Conservation (phyloP, 805 yeast genomes). For the Candida corydali region DNA sequence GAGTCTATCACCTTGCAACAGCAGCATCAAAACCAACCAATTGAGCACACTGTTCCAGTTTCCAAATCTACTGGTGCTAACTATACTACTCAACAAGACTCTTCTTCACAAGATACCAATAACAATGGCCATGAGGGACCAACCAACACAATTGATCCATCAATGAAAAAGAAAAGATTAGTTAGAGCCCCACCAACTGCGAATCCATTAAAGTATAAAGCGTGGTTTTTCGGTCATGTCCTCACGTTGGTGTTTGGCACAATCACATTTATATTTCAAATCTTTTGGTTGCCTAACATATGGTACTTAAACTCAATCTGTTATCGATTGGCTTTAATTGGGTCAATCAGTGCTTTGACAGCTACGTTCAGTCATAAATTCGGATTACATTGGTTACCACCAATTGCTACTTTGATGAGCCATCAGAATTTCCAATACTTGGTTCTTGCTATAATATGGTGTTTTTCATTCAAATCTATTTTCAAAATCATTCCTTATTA, state of each 20-base stretch:
- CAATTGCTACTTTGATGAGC: slow-evolving; percentile 59
- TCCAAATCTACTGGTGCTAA: no score
- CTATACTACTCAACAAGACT: no score
- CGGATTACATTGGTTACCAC: slow-evolving; percentile 54
- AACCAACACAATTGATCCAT: slow-evolving; percentile 14
- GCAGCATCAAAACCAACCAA: slow-evolving; percentile 1
- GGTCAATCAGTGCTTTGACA: slow-evolving; percentile 49
- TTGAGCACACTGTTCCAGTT: background rate
- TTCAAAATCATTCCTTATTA: slow-evolving; percentile 63
- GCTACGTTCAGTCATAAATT: slow-evolving; percentile 57
- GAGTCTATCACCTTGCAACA: background rate
- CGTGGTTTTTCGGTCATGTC: slow-evolving; percentile 59
- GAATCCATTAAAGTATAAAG: slow-evolving; percentile 39
- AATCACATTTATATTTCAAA: slow-evolving; percentile 32
- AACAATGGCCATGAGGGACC: no score
- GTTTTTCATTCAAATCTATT: slow-evolving; percentile 57
- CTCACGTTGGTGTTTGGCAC: slow-evolving; percentile 43
- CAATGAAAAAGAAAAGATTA: slow-evolving; percentile 21
- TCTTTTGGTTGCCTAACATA: slow-evolving; percentile 35
- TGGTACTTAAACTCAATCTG: slow-evolving; percentile 45
- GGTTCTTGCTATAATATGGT: slow-evolving; percentile 54
- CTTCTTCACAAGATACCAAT: no score
- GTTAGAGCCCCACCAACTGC: slow-evolving; percentile 24
- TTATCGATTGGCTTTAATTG: slow-evolving; percentile 55
- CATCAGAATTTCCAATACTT: slow-evolving; percentile 74